Conservation (phyloP, 129 eudicot genomes). For the Escallonia herrerae region DNA sequence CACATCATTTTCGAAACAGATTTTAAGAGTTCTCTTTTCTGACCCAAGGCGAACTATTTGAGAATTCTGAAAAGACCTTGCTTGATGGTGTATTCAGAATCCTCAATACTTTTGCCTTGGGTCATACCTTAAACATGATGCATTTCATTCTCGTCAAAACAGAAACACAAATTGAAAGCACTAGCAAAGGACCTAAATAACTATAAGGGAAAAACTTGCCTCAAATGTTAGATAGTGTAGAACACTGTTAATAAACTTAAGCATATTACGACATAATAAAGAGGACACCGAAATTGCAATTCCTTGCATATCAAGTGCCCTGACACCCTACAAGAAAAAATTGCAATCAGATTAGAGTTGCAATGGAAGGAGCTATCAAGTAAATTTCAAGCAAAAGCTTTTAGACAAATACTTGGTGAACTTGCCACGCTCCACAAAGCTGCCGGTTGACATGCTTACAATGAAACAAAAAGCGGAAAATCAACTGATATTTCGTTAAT, state of each 20-base stretch:
- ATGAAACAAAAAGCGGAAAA: slow-evolving; percentile 82
- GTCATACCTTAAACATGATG: too few relatives aligned
- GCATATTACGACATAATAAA: slow-evolving; percentile 87
- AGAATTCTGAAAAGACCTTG: too few relatives aligned
- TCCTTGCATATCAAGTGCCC: slow-evolving; percentile 88
- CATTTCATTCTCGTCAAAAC: too few relatives aligned
- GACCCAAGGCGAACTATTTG: too few relatives aligned
- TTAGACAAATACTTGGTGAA: slow-evolving; percentile 68
- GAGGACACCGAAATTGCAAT: slow-evolving; percentile 84
- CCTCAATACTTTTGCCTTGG: too few relatives aligned
- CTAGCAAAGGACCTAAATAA: background rate
- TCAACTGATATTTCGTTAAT: slow-evolving; percentile 84
- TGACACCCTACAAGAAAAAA: slow-evolving; percentile 59
- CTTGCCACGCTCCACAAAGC: slow-evolving; percentile 98
- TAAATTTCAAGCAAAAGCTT: slow-evolving; percentile 3
- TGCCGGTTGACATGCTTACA: slow-evolving; percentile 90
- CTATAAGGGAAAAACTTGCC: slow-evolving; percentile 32
- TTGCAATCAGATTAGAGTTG: background rate
- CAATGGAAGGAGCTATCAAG: background rate
- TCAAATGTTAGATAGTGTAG: slow-evolving; percentile 95
- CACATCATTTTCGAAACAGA: too few relatives aligned
- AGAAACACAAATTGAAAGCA: too few relatives aligned
- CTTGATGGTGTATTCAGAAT: too few relatives aligned
- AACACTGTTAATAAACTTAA: slow-evolving; percentile 85
- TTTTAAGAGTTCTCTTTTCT: too few relatives aligned